Evolutionary conservation across 495 filamentous ascomycete genomes (phyloP), one percentile per base, ranked within the genome.

Genomic region (Podospora pseudopauciseta): DNA sequence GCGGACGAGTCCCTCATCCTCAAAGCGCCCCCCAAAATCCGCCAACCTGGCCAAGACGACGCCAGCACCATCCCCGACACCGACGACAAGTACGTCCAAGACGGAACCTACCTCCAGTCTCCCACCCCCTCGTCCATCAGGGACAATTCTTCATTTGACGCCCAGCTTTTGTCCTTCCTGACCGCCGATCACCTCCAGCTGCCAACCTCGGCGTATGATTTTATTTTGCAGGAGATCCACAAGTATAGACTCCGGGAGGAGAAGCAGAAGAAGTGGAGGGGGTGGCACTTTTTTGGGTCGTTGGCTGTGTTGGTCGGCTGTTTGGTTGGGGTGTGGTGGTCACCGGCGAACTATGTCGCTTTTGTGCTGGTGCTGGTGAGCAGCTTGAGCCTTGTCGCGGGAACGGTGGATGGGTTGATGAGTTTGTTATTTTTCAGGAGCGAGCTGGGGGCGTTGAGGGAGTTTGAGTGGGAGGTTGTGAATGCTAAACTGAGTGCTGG

Each of bases 401-500:
- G 95, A 0, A 84, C 91, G 5, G 68, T 96, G 19, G 91, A 97
- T 78, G 93, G 94, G 0, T 74, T 98, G 34, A 90, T 97, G 75
- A 92, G 92, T 3, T 86, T 93, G 1, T 73, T 98, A 34, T 98
- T 98, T 72, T 88, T 97, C 70, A 87, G 88, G 15, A 87, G 86
- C 71, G 95, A 99, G 80, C 69, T 97, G 67, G 82, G 92, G 68
- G 88, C 92, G 16, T 79, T 99, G n/a, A 90, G 88, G 72, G 95
- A 98, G 80, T 98, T 97, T 79, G 88, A 95, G 73, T 97, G 93
- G 90, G 96, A 99, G 81, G 89, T 99, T 16, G 79, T 80, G 63
- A 95, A 90, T 79, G 89, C 89, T 44, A 87, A 79, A 60, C 74
- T 76, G 9, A 65, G 65, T 13, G 72, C 72, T 23, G 75, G 70